Evolutionary conservation across 345 rosid species (phyloP).

Genomic region (Pseudoturritis turrita): DNA sequence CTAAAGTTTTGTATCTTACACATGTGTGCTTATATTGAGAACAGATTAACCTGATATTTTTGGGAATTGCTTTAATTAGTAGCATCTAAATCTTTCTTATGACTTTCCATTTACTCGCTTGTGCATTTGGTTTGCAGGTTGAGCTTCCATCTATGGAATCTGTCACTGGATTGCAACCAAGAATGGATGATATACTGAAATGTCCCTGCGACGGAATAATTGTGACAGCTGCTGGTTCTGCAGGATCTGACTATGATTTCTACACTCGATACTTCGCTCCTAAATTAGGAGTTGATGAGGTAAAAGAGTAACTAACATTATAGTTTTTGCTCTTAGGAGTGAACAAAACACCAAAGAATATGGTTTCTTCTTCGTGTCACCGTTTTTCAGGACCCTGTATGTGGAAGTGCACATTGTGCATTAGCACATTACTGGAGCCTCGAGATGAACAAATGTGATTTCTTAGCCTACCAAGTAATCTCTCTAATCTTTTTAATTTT

Average conservation of each 20-base stretch:
- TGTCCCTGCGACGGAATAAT: slow-evolving; percentile 54
- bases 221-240: slow-evolving; percentile 50
- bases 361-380: not conserved
- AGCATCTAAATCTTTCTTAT: not conserved
- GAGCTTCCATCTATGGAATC: slow-evolving; percentile 59
- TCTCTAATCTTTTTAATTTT: not conserved
- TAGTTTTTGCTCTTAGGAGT: not conserved
- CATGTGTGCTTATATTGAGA: not conserved
- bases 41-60: not conserved
- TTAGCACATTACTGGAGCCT: slow-evolving; percentile 67
- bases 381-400: slow-evolving; percentile 63
- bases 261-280: slow-evolving; percentile 68
- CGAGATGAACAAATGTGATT: slow-evolving; percentile 57
- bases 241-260: slow-evolving; percentile 60
- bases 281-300: slow-evolving; percentile 68
- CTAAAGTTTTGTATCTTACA: not conserved
- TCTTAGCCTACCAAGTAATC: slow-evolving; percentile 56
- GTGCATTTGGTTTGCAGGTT: slow-evolving; percentile 37
- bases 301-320: slow-evolving; percentile 1
- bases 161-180: slow-evolving; percentile 50
- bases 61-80: too few species aligned
- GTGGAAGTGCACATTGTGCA: slow-evolving; percentile 79
- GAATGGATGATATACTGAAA: slow-evolving; percentile 42
- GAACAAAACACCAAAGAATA: not conserved
- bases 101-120: not conserved